Conservation (phyloP, 352 stramenopile species). For the Phytophthora sp. region DNA sequence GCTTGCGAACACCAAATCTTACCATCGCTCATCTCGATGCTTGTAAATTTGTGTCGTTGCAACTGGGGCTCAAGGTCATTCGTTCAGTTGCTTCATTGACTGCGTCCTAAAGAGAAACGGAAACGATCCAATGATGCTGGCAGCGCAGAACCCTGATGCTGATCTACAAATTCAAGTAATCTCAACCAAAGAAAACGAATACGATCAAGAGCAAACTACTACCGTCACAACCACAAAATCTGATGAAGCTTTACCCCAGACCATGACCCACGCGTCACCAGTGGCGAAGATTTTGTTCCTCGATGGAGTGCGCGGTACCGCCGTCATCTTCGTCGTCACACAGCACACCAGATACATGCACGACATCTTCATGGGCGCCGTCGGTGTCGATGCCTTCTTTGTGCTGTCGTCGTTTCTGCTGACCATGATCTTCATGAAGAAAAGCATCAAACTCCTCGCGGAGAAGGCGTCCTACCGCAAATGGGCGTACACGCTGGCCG, state of each 20-base stretch:
- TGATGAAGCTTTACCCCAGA: not conserved
- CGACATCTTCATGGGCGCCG: slow-evolving; percentile 1
- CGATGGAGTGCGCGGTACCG: not conserved
- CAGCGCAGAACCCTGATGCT: too few species aligned
- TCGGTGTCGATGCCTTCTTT: slow-evolving; percentile 20
- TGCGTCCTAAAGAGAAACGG: too few species aligned
- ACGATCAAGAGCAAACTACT: not conserved
- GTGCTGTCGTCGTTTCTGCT: slow-evolving; percentile 23
- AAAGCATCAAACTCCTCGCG: slow-evolving; percentile 9
- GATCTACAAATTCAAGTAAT: too few species aligned
- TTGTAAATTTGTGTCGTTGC: too few species aligned
- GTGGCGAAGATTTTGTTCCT: slow-evolving; percentile 12
- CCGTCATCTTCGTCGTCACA: slow-evolving; percentile 6
- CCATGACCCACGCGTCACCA: not conserved
- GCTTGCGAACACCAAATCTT: too few species aligned
- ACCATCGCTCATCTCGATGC: too few species aligned
- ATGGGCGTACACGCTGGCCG: slow-evolving; percentile 8
- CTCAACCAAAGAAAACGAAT: too few species aligned
- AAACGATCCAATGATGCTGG: too few species aligned
- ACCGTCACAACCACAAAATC: not conserved
- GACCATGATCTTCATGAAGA: slow-evolving; percentile 27
- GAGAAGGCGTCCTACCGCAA: slow-evolving; percentile 8
- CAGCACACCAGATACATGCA: slow-evolving; percentile 5
- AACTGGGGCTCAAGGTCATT: too few species aligned
- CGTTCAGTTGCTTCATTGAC: too few species aligned